Conservation (phyloP, 176 grass and related monocot genomes). For the Canna indica region DNA sequence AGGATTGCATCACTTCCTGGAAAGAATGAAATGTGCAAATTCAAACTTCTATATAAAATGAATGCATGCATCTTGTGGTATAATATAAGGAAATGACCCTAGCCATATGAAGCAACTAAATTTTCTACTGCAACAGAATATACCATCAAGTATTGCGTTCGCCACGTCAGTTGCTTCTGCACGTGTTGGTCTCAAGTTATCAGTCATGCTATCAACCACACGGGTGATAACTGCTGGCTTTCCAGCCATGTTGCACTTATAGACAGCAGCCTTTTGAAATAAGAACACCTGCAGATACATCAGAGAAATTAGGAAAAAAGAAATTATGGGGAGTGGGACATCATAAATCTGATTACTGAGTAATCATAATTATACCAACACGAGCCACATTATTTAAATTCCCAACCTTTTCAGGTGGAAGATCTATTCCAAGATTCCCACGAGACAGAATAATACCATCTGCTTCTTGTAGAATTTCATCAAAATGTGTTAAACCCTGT, state of each 20-base stretch:
- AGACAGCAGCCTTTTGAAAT: conserved; percentile 92
- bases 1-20: conserved; percentile 97
- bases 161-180: conserved; percentile 98
- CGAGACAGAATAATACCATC: conserved; percentile 98
- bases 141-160: conserved; percentile 95
- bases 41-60: background rate
- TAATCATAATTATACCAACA: background rate
- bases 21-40: conserved; percentile 1
- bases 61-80: background rate
- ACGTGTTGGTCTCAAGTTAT: conserved; percentile 93
- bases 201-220: conserved; percentile 99
- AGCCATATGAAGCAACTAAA: background rate
- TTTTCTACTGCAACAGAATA: conserved; percentile 8
- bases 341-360: background rate
- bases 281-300: conserved; percentile 60
- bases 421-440: conserved; percentile 92
- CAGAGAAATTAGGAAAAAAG: background rate
- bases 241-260: conserved; percentile 99
- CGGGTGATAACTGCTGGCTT: conserved; percentile 94
- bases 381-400: background rate
- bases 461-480: conserved; percentile 84
- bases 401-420: conserved; percentile 90
- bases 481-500: conserved; percentile 95
- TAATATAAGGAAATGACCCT: background rate
- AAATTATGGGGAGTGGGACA: background rate